Evolutionary conservation across 116 monocot species (phyloP), one percentile per base, ranked within the genome.

Genomic region (Trichopus zeylanicus): DNA sequence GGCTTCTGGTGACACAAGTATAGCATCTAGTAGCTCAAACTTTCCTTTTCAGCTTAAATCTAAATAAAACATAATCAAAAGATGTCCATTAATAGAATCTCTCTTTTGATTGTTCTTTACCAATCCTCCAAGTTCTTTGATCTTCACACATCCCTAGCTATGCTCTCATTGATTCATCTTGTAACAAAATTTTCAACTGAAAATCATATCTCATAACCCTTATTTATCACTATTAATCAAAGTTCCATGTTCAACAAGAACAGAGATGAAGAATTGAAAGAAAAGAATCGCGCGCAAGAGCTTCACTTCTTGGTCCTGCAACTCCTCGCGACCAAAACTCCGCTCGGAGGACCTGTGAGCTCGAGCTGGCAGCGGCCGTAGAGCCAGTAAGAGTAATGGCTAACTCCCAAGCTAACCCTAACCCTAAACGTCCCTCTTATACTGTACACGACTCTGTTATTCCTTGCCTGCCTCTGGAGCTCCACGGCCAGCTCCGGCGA

Each of bases 361-460:
- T 83, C 75, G 8, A 95, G 35, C 52, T 67, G 42, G 53, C 94
- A 95, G 25, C 76, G 26, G 1, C 75, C 73, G 24, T 89, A 83
- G 28, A 89, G n/a, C 90, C 83, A 89, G 31, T 89, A 95, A 0
- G 81, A 52, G 29, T 63, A 73, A 53, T 83, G 94, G 1, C 28
- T 64, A 21, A 83, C 2, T 1, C 90, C 78, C 3, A 89, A 35
- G 26, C 57, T 78, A 1, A 80, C 85, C 62, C 55, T 68, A 16
- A 95, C 86, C 60, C 78, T 80, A 31, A 95, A 86, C 2, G 70
- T 74, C 1, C 81, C 94, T 51, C 81, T 75, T 8, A 89, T 57
- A 8, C 37, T 70, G 46, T 81, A 89, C 57, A 67, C 21, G 11
- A 95, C 78, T 26, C 67, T 73, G 59, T 79, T 81, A 23, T 34